Conservation (phyloP, 257 asterid genomes). For the Solanum paucissectum region DNA sequence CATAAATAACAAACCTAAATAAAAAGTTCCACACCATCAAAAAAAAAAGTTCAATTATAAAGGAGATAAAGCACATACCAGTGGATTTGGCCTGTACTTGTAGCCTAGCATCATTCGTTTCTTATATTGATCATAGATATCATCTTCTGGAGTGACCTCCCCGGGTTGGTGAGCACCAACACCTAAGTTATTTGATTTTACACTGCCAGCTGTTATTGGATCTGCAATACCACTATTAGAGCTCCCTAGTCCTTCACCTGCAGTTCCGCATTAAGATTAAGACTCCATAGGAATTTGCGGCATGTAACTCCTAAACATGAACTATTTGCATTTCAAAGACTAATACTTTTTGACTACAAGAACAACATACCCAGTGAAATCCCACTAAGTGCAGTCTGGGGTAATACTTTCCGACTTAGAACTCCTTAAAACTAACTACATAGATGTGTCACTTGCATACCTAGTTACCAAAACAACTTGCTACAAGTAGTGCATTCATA, state of each 20-base stretch:
- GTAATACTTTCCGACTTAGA: not conserved
- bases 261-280: not conserved
- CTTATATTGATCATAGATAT: constrained; percentile 90
- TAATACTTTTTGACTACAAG: not conserved
- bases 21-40: not conserved
- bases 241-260: constrained; percentile 94
- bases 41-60: not conserved
- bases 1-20: not conserved
- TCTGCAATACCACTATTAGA: constrained; percentile 75
- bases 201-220: constrained; percentile 76
- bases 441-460: not conserved
- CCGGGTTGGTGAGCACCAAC: constrained; percentile 91
- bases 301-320: not conserved
- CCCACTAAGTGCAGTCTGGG: not conserved
- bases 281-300: not conserved
- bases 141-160: constrained; percentile 80
- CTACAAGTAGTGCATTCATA: not conserved
- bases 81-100: constrained; percentile 78
- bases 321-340: not conserved
- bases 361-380: not conserved
- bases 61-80: constrained; percentile 30
- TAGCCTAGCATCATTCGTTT: constrained; percentile 97
- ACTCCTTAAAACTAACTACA: not conserved
- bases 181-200: constrained; percentile 74
- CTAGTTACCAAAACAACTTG: not conserved